Conservation (phyloP, 371 early-diverging fungal genomes). For the Dinochytrium kinnereticum region DNA sequence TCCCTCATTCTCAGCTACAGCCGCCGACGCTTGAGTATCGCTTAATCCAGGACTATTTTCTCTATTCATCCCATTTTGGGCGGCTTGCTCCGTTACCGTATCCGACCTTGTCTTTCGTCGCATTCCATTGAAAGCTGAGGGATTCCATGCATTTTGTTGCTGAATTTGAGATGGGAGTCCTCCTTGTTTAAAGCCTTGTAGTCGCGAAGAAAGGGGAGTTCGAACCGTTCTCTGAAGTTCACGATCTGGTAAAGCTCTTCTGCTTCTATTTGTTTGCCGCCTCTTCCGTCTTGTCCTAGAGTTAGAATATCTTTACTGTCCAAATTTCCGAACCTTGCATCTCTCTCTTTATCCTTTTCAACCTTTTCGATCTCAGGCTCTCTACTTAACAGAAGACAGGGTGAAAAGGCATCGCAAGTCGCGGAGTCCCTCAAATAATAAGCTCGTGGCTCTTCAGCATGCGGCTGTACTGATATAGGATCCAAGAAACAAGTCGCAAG, state of each 20-base stretch:
- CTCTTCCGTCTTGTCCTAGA: constrained; percentile 71
- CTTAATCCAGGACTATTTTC: too few species aligned
- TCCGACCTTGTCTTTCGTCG: neutral
- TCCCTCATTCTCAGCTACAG: neutral
- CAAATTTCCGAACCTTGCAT: constrained; percentile 42
- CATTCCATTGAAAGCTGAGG: neutral
- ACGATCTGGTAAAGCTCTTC: constrained; percentile 74
- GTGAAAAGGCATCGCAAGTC: constrained; percentile 54
- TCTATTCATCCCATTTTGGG: too few species aligned
- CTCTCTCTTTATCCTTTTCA: constrained; percentile 82
- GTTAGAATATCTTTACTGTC: constrained; percentile 12
- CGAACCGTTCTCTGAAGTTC: constrained; percentile 64
- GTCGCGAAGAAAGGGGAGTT: constrained; percentile 56
- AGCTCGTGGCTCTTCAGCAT: neutral
- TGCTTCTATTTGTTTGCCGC: constrained; percentile 75
- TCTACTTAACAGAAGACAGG: constrained; percentile 68
- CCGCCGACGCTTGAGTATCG: too few species aligned
- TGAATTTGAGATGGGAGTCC: too few species aligned
- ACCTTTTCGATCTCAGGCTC: constrained; percentile 78
- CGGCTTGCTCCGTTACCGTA: neutral
- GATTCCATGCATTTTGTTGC: constrained; percentile 9
- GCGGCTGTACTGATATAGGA: constrained; percentile 49
- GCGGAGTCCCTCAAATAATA: constrained; percentile 53
- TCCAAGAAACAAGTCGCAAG: constrained; percentile 73
- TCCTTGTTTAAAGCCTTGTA: too few species aligned